Conservation (phyloP, 2,329 filamentous ascomycete genomes). For the Fusarium penzigii region DNA sequence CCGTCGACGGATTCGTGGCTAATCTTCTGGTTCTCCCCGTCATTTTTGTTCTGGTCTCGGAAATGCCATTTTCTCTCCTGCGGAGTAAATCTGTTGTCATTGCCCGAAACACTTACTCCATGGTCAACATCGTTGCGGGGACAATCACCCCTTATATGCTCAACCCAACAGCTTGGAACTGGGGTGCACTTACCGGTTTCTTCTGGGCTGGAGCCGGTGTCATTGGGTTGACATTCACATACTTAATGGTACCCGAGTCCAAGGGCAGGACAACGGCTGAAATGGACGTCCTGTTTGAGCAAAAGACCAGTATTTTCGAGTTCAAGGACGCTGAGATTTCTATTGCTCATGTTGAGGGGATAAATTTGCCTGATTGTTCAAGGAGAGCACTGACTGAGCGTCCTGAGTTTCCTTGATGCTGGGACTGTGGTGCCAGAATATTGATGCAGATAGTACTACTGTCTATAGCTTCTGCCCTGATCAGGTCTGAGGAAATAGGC, state of each 20-base stretch:
- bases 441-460: too few species aligned
- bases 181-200: conserved; percentile 47
- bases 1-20: conserved; percentile 43
- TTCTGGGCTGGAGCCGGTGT: conserved; percentile 46
- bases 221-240: conserved; percentile 48
- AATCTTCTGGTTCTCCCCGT: conserved; percentile 58
- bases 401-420: too few species aligned
- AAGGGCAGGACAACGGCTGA: conserved; percentile 53
- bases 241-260: conserved; percentile 54
- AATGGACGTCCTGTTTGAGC: conserved; percentile 55
- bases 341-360: neutral
- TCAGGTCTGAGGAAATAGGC: too few species aligned
- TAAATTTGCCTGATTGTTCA: neutral
- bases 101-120: conserved; percentile 48
- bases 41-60: conserved; percentile 71
- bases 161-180: conserved; percentile 44
- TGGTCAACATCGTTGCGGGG: conserved; percentile 47
- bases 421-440: too few species aligned
- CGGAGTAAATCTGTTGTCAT: conserved; percentile 46
- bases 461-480: too few species aligned
- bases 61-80: conserved; percentile 45
- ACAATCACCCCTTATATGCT: conserved; percentile 47
- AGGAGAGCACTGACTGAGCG: too few species aligned
- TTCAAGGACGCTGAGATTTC: conserved; percentile 34
- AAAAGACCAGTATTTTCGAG: conserved; percentile 40